Percentiles rank a stretch among this genome's conserved stretches.
phyloP scores from a whole-genome alignment of 768 basidiomycete genomes.

The Cystobasidium tubakii region DNA sequence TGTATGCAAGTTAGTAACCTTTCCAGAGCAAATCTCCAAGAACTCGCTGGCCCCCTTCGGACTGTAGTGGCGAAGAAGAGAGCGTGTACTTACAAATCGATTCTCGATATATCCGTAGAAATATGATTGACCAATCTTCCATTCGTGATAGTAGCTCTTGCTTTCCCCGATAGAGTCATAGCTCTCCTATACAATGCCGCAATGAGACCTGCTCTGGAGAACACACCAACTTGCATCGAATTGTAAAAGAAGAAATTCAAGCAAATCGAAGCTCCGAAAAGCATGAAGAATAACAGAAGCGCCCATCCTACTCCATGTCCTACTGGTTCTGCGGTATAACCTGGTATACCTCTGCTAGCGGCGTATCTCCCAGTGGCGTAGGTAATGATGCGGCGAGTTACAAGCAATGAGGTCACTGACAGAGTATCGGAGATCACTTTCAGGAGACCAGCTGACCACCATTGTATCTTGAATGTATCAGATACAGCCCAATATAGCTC shows the following conservation, averaged over 20 bases:
- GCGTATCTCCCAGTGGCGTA: constrained; percentile 65
- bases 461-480: constrained; percentile 69
- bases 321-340: constrained; percentile 48
- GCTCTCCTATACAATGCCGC: constrained; percentile 76
- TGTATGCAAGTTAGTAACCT: neutral
- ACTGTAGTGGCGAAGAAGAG: no score
- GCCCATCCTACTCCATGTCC: constrained; percentile 61
- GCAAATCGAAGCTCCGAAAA: constrained; percentile 62
- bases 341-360: constrained; percentile 51
- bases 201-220: constrained; percentile 76
- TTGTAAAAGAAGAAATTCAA: constrained; percentile 75
- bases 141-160: constrained; percentile 72
- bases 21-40: no score
- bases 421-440: constrained; percentile 68
- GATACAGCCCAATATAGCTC: constrained; percentile 61
- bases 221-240: constrained; percentile 68
- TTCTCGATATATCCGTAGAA: constrained; percentile 80
- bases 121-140: constrained; percentile 91
- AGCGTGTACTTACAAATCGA: constrained; percentile 65
- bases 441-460: constrained; percentile 65
- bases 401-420: constrained; percentile 66
- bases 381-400: constrained; percentile 70
- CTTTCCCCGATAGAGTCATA: constrained; percentile 67
- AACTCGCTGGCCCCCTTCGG: no score
- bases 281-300: constrained; percentile 64